A percentile compares a stretch with the other conserved stretches of the same genome.
Conservation (phyloP, 2,329 filamentous ascomycete species). For the Diaporthe sp. region DNA sequence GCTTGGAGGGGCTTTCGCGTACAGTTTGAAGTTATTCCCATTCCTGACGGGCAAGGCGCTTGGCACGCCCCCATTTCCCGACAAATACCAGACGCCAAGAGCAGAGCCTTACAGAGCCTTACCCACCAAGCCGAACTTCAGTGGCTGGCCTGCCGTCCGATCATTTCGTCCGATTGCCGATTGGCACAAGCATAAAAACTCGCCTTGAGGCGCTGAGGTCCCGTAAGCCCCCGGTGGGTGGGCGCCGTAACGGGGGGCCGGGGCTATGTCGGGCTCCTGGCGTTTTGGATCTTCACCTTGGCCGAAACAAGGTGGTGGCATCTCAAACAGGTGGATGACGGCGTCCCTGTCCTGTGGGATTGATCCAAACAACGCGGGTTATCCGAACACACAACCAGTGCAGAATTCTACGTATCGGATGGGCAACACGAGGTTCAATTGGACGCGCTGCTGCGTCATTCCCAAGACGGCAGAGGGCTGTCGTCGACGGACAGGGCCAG, state of each 20-base stretch:
- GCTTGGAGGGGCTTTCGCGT: conserved; percentile 27
- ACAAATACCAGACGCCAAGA: conserved; percentile 25
- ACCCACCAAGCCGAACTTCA: conserved; percentile 27
- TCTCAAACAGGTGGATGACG: conserved; percentile 32
- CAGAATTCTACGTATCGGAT: neutral
- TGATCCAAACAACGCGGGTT: neutral
- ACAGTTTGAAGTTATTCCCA: conserved; percentile 33
- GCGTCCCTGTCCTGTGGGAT: conserved; percentile 12
- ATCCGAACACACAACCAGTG: neutral
- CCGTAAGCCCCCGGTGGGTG: conserved; percentile 9
- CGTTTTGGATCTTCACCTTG: conserved; percentile 31
- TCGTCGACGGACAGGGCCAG: neutral
- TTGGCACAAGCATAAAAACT: conserved; percentile 23
- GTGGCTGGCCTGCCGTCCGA: conserved; percentile 29
- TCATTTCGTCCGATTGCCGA: conserved; percentile 19
- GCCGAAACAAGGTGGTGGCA: conserved; percentile 34
- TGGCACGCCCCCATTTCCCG: conserved; percentile 31
- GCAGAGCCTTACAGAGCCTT: conserved; percentile 24
- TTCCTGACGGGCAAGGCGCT: conserved; percentile 18
- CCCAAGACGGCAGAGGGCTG: neutral
- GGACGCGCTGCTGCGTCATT: conserved; percentile 16
- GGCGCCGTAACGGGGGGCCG: conserved; percentile 6
- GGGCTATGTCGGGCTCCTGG: conserved; percentile 25
- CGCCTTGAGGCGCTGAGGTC: neutral
- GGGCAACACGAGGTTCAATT: conserved; percentile 3